Conservation (phyloP, 1,284 basidiomycete species). For the Bjerkandera adusta region DNA sequence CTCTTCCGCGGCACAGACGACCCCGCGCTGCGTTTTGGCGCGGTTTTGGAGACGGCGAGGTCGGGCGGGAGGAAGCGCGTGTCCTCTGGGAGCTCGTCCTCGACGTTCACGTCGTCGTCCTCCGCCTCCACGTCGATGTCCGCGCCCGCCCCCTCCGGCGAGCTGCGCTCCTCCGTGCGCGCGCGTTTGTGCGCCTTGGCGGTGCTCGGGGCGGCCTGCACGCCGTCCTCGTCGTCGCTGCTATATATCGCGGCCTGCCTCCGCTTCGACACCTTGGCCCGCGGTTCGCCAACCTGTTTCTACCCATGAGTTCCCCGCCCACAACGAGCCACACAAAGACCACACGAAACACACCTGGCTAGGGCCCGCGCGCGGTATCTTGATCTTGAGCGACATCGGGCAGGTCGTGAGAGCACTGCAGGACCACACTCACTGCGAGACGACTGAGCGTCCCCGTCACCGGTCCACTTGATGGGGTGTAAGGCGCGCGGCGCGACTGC, state of each 20-base stretch:
- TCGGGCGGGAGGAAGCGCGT: constrained; percentile 11
- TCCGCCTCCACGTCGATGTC: constrained; percentile 26
- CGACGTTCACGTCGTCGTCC: constrained; percentile 19
- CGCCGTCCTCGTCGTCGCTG: constrained; percentile 23
- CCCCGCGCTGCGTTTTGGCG: constrained; percentile 1
- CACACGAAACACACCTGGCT: neutral
- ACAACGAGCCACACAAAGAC: constrained; percentile 7
- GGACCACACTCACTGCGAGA: neutral
- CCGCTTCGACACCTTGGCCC: constrained; percentile 14
- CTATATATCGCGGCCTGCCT: constrained; percentile 21
- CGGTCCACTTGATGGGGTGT: neutral
- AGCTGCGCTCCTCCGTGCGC: constrained; percentile 8
- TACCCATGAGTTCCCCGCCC: too few relatives aligned
- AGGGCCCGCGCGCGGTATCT: constrained; percentile 21
- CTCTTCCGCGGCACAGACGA: constrained; percentile 4
- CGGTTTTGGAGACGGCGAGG: too few relatives aligned
- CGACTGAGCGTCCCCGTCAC: neutral
- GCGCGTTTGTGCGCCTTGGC: constrained; percentile 8
- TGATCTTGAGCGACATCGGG: constrained; percentile 24
- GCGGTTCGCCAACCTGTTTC: too few relatives aligned
- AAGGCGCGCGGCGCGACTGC: neutral
- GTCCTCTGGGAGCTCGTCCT: constrained; percentile 19
- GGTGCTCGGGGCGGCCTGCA: neutral
- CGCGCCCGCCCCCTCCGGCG: neutral
- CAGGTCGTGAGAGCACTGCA: neutral